Conservation (phyloP, 2,329 filamentous ascomycete species). For the Aureobasidium zeae region DNA sequence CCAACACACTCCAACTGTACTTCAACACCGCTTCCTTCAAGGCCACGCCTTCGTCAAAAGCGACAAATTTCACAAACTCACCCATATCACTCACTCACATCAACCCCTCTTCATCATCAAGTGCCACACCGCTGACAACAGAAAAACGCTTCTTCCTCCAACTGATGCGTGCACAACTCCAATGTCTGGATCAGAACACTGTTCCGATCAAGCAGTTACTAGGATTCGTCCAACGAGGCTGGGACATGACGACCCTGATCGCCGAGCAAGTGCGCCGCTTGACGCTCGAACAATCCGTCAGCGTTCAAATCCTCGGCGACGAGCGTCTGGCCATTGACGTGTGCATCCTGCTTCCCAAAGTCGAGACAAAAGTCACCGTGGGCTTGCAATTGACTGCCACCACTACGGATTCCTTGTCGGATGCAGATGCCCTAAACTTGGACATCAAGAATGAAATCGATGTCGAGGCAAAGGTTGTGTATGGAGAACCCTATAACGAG, state of each 20-base stretch:
- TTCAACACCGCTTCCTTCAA: conserved; percentile 58
- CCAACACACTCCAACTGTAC: conserved; percentile 61
- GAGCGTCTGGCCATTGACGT: conserved; percentile 53
- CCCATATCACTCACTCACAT: conserved; percentile 64
- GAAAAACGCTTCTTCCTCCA: conserved; percentile 70
- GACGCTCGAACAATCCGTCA: conserved; percentile 55
- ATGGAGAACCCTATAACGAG: conserved; percentile 69
- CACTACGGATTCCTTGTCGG: too few relatives aligned
- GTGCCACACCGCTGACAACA: conserved; percentile 46
- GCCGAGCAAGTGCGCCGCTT: conserved; percentile 53
- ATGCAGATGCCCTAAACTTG: conserved; percentile 46
- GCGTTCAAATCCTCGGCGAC: conserved; percentile 55
- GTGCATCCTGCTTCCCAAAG: conserved; percentile 52
- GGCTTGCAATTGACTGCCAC: conserved; percentile 45
- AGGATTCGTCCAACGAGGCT: conserved; percentile 49
- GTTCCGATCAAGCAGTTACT: conserved; percentile 53
- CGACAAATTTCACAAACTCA: conserved; percentile 23
- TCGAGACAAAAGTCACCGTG: conserved; percentile 61
- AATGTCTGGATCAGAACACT: conserved; percentile 49
- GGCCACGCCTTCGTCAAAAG: conserved; percentile 25
- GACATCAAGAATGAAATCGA: conserved; percentile 36
- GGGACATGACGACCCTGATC: conserved; percentile 55
- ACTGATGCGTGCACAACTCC: conserved; percentile 59
- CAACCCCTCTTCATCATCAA: too few relatives aligned
- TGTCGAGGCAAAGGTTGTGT: conserved; percentile 53